Evolutionary conservation across 176 grass and related monocot genomes (phyloP), one percentile per base, ranked within the genome.

Genomic region (Paspalum notatum): DNA sequence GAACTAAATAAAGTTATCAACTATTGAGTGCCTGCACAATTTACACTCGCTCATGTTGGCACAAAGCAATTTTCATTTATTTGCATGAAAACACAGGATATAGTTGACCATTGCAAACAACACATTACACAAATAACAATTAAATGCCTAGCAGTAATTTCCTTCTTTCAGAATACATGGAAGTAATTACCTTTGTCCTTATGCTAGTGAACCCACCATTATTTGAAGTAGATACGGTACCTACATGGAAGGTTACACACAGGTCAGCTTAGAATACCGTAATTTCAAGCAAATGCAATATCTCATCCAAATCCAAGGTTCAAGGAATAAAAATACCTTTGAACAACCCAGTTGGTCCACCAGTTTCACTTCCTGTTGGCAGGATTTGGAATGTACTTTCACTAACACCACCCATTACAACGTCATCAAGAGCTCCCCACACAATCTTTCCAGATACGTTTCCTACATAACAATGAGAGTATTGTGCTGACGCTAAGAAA

Each of bases 321-420:
- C 51, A 39, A 64, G 32, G 46, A 37, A 51, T 53, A 67, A 75
- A 51, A 54, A 84, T 82, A 93, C 96, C 96, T 95, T 93, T 98
- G 85, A 98, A 98, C 58, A 98, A 80, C 62, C 96, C 96, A 50
- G 90, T 95, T 83, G 92, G 90, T 59, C 86, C 92, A 80, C 87
- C 85, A 80, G 83, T 86, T 90, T 98, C 96, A 77, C 81, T 91
- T 66, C 96, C 96, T 79, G 88, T 87, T 73, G 92, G 86, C 65
- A 87, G 78, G 50, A 98, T 91, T 74, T 98, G 92, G 69, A 98
- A 95, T 66, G 68, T 53, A 53, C 96, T 95, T 90, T 93, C 92
- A 87, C 96, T 98, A 79, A 98, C 92, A 84, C 92, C 96, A 75
- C 96, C 92, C 92, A 98, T 98, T 71, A 98, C 96, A 49, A 98